Conservation (phyloP, 257 asterid genomes). For the Ligustrum vulgare region DNA sequence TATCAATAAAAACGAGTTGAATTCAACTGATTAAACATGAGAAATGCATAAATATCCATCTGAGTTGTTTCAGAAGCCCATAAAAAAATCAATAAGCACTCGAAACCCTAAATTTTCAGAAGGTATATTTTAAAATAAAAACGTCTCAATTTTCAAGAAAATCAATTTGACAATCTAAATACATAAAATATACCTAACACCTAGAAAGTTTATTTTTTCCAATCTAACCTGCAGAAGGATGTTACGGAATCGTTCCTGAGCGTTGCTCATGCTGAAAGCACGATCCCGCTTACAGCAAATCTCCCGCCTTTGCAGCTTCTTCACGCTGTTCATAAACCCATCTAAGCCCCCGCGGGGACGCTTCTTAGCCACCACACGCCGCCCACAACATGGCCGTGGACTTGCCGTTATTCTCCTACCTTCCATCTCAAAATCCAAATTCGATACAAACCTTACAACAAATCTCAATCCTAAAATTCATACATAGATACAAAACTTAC, state of each 20-base stretch:
- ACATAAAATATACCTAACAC: background rate
- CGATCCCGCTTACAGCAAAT: constrained; percentile 86
- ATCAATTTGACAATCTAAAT: background rate
- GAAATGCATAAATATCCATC: background rate
- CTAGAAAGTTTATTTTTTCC: background rate
- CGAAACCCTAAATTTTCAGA: constrained; percentile 16
- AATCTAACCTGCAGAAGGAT: constrained; percentile 79
- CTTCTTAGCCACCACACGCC: constrained; percentile 94
- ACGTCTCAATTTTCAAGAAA: background rate
- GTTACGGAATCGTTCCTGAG: constrained; percentile 92
- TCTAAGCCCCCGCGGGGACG: constrained; percentile 79
- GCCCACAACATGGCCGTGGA: constrained; percentile 88
- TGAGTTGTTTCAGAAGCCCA: constrained; percentile 1
- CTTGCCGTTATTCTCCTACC: constrained; percentile 93
- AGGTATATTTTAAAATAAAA: background rate
- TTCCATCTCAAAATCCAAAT: constrained; percentile 48
- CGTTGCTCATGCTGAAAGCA: constrained; percentile 89
- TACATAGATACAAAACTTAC: constrained; percentile 19
- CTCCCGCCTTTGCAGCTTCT: constrained; percentile 94
- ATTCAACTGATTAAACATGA: constrained; percentile 5
- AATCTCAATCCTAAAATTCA: constrained; percentile 26
- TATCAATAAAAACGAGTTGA: background rate
- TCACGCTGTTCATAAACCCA: constrained; percentile 92
- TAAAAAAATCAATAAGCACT: constrained; percentile 19
- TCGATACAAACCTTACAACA: constrained; percentile 25